Conservation (phyloP, 2,329 filamentous ascomycete genomes). For the Coleophoma eucalyptorum region DNA sequence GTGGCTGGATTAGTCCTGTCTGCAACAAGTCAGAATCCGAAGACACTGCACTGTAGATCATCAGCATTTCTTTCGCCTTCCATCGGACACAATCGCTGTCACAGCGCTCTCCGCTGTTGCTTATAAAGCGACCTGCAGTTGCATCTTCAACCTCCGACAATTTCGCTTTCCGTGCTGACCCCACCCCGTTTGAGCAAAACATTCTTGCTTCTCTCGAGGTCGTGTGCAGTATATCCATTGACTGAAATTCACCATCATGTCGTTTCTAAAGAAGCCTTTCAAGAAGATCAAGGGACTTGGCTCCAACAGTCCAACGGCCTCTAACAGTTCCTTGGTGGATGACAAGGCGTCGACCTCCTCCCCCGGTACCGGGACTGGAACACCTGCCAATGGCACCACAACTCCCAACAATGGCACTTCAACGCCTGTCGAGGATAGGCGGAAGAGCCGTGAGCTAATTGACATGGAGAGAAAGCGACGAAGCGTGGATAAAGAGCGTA, state of each 20-base stretch:
- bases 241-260: conserved; percentile 14
- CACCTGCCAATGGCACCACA: conserved; percentile 4
- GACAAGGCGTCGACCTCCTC: neutral
- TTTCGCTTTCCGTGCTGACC: neutral
- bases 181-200: neutral
- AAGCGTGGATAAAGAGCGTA: conserved; percentile 21
- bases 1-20: too few species aligned
- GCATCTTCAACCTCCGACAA: neutral
- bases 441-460: conserved; percentile 19
- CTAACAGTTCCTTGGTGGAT: conserved; percentile 1
- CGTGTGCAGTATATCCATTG: neutral
- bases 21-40: too few species aligned
- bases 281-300: conserved; percentile 17
- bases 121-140: neutral
- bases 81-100: too few species aligned
- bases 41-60: too few species aligned
- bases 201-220: neutral
- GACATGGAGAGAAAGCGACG: conserved; percentile 13
- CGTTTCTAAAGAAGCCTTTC: conserved; percentile 24
- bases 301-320: conserved; percentile 1
- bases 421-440: conserved; percentile 5
- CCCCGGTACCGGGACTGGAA: neutral
- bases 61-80: too few species aligned
- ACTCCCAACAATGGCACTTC: conserved; percentile 1
- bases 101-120: neutral